Percentiles rank a stretch among this genome's conserved stretches.
These are phyloP conservation scores for Metschnikowia bowlesiae DNA, from an alignment of 805 yeast genomes.

Conservation along the genomic window DNA sequence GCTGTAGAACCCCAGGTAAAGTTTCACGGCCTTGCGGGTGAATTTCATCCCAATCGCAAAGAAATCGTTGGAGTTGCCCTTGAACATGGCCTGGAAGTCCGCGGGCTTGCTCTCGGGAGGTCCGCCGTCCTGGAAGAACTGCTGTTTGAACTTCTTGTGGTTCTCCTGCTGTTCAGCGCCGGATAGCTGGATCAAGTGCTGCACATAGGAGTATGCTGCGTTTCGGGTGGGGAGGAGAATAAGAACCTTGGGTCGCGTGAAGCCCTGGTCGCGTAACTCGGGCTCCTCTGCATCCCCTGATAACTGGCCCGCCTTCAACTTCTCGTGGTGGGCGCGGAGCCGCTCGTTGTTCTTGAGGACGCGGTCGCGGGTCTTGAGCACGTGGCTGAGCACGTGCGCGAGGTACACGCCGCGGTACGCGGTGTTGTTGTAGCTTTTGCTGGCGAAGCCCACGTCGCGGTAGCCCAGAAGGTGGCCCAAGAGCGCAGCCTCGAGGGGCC, in stretches of 20 bases:
- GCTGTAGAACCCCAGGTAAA: constrained; percentile 77
- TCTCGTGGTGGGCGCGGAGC: constrained; percentile 40
- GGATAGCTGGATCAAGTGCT: constrained; percentile 54
- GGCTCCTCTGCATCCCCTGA: constrained; percentile 39
- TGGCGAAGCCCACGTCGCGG: constrained; percentile 64
- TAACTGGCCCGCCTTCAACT: constrained; percentile 32
- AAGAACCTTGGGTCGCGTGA: constrained; percentile 85
- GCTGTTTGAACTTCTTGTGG: constrained; percentile 65
- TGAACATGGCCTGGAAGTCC: constrained; percentile 74
- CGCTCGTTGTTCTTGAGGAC: constrained; percentile 71
- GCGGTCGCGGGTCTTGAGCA: constrained; percentile 82
- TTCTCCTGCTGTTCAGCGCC: constrained; percentile 78
- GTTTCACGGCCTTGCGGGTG: constrained; percentile 79
- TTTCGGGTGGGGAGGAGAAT: constrained; percentile 82
- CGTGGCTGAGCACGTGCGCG: constrained; percentile 75
- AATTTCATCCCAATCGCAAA: constrained; percentile 88
- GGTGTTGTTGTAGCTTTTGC: constrained; percentile 46
- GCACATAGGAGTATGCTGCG: constrained; percentile 65
- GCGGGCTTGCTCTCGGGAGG: constrained; percentile 63
- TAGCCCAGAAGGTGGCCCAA: constrained; percentile 68
- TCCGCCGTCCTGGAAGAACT: constrained; percentile 54
- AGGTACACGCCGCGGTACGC: constrained; percentile 58
- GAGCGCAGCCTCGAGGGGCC: constrained; percentile 44
- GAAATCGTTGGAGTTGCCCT: constrained; percentile 88
- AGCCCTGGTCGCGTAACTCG: constrained; percentile 88